phyloP scores from a whole-genome alignment of 2,329 filamentous ascomycete species.

The Fusarium chuoi region DNA sequence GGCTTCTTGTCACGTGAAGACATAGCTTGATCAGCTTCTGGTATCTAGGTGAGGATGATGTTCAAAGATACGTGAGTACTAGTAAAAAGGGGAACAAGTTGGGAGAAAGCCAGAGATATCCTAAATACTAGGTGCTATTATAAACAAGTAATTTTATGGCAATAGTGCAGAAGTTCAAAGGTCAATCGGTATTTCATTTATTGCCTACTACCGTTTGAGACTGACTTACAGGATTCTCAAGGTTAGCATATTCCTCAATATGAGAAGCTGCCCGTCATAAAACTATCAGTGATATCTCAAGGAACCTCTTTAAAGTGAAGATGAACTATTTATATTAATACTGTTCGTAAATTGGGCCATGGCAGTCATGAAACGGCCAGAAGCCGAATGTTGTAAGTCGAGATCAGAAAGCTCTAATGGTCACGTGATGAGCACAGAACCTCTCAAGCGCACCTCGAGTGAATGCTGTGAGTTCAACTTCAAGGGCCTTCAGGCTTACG shows the following conservation, averaged over 20 bases:
- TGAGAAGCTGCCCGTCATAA: not conserved
- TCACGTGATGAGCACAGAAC: slow-evolving; percentile 38
- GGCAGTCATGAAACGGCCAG: not conserved
- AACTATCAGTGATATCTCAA: not conserved
- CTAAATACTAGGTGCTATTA: not conserved
- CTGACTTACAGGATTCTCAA: not conserved
- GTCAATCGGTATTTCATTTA: not conserved
- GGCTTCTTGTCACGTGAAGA: slow-evolving; percentile 45
- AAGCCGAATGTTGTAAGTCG: slow-evolving; percentile 8
- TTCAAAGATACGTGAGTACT: not conserved
- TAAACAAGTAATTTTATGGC: not conserved
- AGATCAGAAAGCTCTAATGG: not conserved
- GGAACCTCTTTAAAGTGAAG: not conserved
- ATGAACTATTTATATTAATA: not conserved
- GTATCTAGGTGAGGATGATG: not conserved
- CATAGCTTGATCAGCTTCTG: not conserved
- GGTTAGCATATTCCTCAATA: not conserved
- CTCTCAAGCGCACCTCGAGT: slow-evolving; percentile 9
- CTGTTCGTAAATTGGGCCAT: too few relatives aligned
- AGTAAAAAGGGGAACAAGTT: not conserved
- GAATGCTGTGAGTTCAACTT: slow-evolving; percentile 18
- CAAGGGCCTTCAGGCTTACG: slow-evolving; percentile 6
- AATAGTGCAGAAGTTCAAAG: not conserved
- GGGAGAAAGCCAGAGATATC: not conserved
- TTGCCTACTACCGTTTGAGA: not conserved